Conservation (phyloP, 2,329 filamentous ascomycete genomes). For the Lecanicillium sp. region DNA sequence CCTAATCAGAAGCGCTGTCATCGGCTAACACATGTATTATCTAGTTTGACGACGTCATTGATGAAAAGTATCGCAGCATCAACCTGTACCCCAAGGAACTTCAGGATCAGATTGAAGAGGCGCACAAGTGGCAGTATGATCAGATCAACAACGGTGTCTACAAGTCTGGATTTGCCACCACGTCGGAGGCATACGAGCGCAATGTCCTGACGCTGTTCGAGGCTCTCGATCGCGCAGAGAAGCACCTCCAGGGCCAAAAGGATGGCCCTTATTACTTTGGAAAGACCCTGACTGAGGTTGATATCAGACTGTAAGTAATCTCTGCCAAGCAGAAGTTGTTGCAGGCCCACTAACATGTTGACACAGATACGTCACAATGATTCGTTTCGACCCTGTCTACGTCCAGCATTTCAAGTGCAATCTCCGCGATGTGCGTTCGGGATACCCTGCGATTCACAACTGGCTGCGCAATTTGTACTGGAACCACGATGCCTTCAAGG, state of each 20-base stretch:
- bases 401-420: constrained; percentile 89
- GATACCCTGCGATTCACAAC: constrained; percentile 70
- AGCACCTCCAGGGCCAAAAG: constrained; percentile 46
- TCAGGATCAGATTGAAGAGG: constrained; percentile 61
- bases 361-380: constrained; percentile 54
- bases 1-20: not conserved
- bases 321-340: too few relatives aligned
- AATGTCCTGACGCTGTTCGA: constrained; percentile 65
- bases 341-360: constrained; percentile 12
- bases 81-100: constrained; percentile 61
- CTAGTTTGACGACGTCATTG: constrained; percentile 63
- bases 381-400: constrained; percentile 71
- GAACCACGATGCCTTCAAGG: constrained; percentile 66
- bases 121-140: constrained; percentile 75
- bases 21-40: not conserved
- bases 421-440: constrained; percentile 72
- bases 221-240: constrained; percentile 68
- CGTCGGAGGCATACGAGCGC: constrained; percentile 72
- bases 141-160: constrained; percentile 64
- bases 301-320: constrained; percentile 56
- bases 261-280: constrained; percentile 68
- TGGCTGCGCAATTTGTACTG: constrained; percentile 85
- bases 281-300: constrained; percentile 66
- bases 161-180: constrained; percentile 76
- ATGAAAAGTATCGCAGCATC: constrained; percentile 48